Evolutionary conservation across 495 filamentous ascomycete species (phyloP), one percentile per base, ranked within the genome.

Genomic region (Talaromyces wortmannii): DNA sequence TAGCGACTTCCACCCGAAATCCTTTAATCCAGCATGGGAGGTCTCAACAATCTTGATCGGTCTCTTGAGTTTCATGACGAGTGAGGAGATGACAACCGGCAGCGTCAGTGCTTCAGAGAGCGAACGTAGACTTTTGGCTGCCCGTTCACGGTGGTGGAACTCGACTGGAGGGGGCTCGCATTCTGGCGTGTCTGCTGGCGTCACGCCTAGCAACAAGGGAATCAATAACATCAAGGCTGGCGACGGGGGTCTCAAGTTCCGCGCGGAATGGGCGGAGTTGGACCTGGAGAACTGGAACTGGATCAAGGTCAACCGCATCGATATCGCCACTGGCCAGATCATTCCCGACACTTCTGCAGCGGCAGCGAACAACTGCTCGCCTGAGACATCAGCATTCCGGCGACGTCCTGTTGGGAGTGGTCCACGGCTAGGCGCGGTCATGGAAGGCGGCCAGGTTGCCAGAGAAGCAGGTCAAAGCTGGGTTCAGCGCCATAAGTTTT

Each of bases 11-110:
- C 94, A 98, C 67, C 94, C 94, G 0, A 91, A 92, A 62, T 92
- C 88, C 42, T 98, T 98, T 79, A 98, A 98, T 65, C 94, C 94
- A 8, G 92, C 94, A n/a, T 98, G 94, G 94, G 91, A 95, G 61
- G 94, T 97, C 10, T 90, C 85, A 45, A 98, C 94, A 4, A 98
- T 98, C 61, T 76, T 98, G 16, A 96, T 96, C 57, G 94, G 94
- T 42, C 77, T 98, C 15, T 78, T 97, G 54, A 91, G 87, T 43
- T 98, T 98, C 69, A 98, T 98, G 94, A 97, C 92, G 4, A 90
- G 87, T 57, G 92, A 98, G 63, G 94, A 98, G 73, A 97, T 97
- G 92, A 98, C 94, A 1, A 97, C 95, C 1, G 94, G 94, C 4
- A 90, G 85, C 43, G 83, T 98, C n/a, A 84, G 84, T 33, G 89